Conservation (phyloP, 106 monocot genomes). For the Triglochin maritima region DNA sequence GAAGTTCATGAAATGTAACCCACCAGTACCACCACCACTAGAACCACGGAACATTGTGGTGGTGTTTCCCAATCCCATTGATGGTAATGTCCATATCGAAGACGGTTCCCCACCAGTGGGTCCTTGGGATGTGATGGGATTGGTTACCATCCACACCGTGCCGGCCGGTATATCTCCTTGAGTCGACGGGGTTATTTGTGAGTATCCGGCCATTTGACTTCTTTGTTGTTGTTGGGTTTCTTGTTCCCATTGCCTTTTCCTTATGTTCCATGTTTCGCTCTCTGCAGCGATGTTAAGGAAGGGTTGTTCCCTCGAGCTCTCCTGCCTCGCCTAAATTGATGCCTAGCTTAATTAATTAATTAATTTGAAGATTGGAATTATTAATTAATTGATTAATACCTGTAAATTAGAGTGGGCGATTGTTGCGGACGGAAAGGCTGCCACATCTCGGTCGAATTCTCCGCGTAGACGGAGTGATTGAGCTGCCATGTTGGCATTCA, state of each 20-base stretch:
- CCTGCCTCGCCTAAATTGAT: too few species aligned
- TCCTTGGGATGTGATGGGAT: slow-evolving; percentile 22
- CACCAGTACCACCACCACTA: slow-evolving; percentile 28
- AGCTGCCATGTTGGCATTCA: too few species aligned
- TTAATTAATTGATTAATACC: too few species aligned
- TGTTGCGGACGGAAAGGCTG: too few species aligned
- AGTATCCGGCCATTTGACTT: slow-evolving; percentile 32
- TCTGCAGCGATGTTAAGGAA: background rate
- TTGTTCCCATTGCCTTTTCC: slow-evolving; percentile 41
- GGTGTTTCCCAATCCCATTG: slow-evolving; percentile 13
- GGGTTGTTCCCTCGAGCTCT: background rate
- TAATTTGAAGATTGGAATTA: too few species aligned
- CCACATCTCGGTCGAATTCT: too few species aligned
- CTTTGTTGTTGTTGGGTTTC: slow-evolving; percentile 15
- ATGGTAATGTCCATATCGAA: slow-evolving; percentile 24
- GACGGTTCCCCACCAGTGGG: background rate
- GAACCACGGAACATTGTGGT: slow-evolving; percentile 32
- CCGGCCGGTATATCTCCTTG: background rate
- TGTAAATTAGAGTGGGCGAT: too few species aligned
- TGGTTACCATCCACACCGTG: slow-evolving; percentile 41
- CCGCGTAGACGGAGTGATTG: too few species aligned
- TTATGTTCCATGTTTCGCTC: slow-evolving; percentile 14
- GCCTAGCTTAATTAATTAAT: too few species aligned
- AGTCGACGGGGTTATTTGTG: background rate
- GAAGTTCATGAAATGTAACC: slow-evolving; percentile 85